Evolutionary conservation across 352 stramenopile species (phyloP).

Genomic region (Globisporangium perplexum): DNA sequence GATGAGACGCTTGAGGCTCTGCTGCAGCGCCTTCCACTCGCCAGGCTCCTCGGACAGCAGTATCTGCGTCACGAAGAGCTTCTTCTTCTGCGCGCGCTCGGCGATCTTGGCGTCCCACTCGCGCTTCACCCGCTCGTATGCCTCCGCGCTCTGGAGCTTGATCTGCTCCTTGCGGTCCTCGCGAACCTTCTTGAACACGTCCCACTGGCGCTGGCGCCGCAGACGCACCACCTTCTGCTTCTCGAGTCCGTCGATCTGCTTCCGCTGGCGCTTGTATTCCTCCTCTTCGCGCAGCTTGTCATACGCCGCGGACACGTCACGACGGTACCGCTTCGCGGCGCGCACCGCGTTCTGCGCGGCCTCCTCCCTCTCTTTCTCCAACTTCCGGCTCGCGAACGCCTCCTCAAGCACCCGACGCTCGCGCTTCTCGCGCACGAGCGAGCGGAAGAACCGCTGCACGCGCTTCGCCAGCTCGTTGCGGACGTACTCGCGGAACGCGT

Average conservation of each 20-base stretch:
- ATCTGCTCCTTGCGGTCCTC: conserved; percentile 32
- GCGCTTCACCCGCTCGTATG: conserved; percentile 29
- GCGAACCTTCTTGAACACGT: conserved; percentile 37
- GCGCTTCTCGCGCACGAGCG: conserved; percentile 20
- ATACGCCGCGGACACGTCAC: conserved; percentile 43
- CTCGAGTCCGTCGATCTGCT: conserved; percentile 44
- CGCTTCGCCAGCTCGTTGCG: conserved; percentile 30
- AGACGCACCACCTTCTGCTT: conserved; percentile 59
- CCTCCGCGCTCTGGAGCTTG: conserved; percentile 28
- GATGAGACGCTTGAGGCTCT: conserved; percentile 26
- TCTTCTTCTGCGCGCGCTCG: conserved; percentile 18
- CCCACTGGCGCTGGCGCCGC: conserved; percentile 51
- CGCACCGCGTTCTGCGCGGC: conserved; percentile 25
- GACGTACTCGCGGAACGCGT: conserved; percentile 35
- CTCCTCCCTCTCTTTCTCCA: conserved; percentile 47
- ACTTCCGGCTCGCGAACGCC: conserved; percentile 12
- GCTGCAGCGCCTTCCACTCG: conserved; percentile 40
- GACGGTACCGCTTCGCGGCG: conserved; percentile 25
- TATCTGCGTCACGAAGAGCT: conserved; percentile 39
- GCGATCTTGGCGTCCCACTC: conserved; percentile 38
- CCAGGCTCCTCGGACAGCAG: conserved; percentile 43
- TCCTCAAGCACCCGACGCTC: conserved; percentile 18
- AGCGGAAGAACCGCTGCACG: conserved; percentile 40
- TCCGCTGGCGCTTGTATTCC: conserved; percentile 34
- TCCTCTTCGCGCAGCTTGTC: conserved; percentile 42